phyloP scores from a whole-genome alignment of 768 basidiomycete genomes.

The Lentinula guzmanii region DNA sequence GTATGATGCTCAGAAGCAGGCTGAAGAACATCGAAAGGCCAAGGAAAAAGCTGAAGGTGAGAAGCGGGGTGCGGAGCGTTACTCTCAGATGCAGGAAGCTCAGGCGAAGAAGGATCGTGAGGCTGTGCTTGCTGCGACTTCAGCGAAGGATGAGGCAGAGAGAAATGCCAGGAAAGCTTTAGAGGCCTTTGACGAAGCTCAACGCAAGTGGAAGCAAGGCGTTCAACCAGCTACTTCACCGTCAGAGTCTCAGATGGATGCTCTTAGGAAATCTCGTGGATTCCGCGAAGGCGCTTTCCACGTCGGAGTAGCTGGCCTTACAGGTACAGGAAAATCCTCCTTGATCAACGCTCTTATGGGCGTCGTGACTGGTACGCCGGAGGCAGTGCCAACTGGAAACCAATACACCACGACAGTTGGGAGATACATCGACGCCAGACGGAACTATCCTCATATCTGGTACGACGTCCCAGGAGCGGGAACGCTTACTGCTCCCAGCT shows the following conservation, averaged over 20 bases:
- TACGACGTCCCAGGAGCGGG: constrained; percentile 6
- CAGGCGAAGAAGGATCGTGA: constrained; percentile 5
- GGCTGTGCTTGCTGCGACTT: background rate
- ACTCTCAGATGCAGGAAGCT: background rate
- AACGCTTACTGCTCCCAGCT: background rate
- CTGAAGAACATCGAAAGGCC: constrained; percentile 1
- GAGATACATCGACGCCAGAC: constrained; percentile 1
- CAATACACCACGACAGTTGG: constrained; percentile 1
- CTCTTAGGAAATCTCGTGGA: background rate
- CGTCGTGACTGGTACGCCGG: background rate
- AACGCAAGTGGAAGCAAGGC: background rate
- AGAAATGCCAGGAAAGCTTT: background rate
- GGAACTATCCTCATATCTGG: constrained; percentile 3
- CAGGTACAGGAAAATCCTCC: constrained; percentile 24
- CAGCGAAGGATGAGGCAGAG: constrained; percentile 3
- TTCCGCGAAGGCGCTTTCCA: constrained; percentile 17
- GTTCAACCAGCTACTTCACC: background rate
- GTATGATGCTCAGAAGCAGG: constrained; percentile 1
- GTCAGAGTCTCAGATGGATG: background rate
- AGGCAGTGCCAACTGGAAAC: background rate
- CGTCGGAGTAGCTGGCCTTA: constrained; percentile 21
- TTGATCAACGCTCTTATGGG: constrained; percentile 11
- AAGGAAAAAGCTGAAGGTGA: constrained; percentile 3
- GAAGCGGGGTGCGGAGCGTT: background rate
- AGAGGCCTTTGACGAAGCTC: constrained; percentile 1